Base-by-base conservation (phyloP, 2,329 filamentous ascomycete genomes). In the Diplodia corticola region DNA sequence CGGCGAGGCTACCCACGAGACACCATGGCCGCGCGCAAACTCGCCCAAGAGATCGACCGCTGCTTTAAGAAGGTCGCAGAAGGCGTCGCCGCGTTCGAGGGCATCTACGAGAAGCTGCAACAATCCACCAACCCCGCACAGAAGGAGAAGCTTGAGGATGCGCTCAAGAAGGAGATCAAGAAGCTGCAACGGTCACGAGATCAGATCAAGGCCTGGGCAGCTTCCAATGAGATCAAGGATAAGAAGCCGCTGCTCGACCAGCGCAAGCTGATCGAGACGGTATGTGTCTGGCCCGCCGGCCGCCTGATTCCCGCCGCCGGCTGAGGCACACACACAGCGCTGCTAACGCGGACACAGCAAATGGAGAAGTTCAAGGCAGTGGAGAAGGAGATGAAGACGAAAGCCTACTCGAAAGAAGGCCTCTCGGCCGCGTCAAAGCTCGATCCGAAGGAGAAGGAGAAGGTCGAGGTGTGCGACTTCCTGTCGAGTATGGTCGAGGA, bases 301-400 rank as follows among this genome's bases (percentile, higher is more conserved):
- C 22, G 20, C 35, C 15, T 13, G 24, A 26, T 50, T 5, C 20
- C 35, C 67, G 50, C 28, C 49, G 12, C 22, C 28, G 46, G 30
- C 55, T 24, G 20, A n/a, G 33, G 24, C 22, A 33, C 46, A 33
- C 46, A 20, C 51, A 37, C 44, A 20, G 40, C 40, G 61, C n/a
- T 64, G 70, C 77, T 79, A 71, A 80, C 72, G 63, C 59, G 50
- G 67, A 67, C 81, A 78, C 81, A 95, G 92, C 90, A 94, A 91
- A 99, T 99, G 95, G 95, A 99, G 82, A 93, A 92, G 75, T 99
- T 99, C 87, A 99, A 99, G 83, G 94, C 93, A n/a, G 95, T 99
- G 63, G 95, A 99, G 80, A 99, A 99, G 84, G 95, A 97, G 75
- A 98, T 99, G 95, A 99, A 99, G 85, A 99, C 95, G 66, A 99